Conservation (phyloP, 2,329 filamentous ascomycete genomes). For the Colletotrichum simmondsii region DNA sequence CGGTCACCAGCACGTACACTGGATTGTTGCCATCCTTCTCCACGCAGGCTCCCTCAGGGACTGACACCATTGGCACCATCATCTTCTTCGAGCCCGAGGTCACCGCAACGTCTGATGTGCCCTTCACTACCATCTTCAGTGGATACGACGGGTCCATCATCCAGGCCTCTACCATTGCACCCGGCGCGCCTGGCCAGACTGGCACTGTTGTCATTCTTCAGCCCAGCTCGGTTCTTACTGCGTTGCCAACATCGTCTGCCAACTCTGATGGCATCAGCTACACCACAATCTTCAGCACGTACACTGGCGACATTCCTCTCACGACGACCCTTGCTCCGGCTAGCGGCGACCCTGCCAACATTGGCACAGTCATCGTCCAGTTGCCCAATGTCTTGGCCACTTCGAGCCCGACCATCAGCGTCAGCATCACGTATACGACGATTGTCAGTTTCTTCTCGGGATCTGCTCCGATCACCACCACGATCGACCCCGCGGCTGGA, state of each 20-base stretch:
- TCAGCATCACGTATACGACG: not conserved
- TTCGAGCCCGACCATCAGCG: not conserved
- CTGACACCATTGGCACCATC: not conserved
- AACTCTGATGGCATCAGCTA: not conserved
- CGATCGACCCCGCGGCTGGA: not conserved
- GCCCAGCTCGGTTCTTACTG: not conserved
- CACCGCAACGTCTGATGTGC: not conserved
- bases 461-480: not conserved
- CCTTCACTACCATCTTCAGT: not conserved
- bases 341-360: not conserved
- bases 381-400: not conserved
- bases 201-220: not conserved
- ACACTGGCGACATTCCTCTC: not conserved
- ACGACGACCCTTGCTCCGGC: conserved; percentile 17
- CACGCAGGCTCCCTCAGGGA: not conserved
- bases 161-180: not conserved
- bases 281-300: conserved; percentile 8
- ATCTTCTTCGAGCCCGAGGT: conserved; percentile 15
- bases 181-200: not conserved
- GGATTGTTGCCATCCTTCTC: not conserved
- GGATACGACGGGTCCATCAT: not conserved
- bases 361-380: not conserved
- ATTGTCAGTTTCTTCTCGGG: conserved; percentile 7
- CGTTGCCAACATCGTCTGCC: not conserved
- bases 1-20: not conserved